Evolutionary conservation across 768 basidiomycete genomes (phyloP).

Genomic region (Suillus subaureus): DNA sequence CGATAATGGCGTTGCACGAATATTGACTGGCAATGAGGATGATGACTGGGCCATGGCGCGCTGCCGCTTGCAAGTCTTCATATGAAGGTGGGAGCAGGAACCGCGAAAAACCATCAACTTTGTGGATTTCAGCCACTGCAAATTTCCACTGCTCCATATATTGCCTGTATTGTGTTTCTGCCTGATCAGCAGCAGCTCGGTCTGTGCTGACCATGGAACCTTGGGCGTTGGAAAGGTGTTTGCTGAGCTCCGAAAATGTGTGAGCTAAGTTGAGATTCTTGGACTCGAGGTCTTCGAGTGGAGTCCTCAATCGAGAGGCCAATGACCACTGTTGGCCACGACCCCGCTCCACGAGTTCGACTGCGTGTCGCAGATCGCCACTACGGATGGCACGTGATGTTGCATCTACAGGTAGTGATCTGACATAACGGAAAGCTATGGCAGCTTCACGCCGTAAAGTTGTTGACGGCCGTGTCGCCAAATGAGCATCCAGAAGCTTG

Average conservation of each 20-base stretch:
- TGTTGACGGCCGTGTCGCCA: background rate
- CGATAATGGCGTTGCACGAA: background rate
- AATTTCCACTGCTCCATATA: background rate
- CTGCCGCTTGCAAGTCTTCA: background rate
- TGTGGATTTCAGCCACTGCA: background rate
- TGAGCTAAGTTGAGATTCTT: background rate
- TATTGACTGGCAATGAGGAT: background rate
- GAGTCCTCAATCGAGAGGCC: background rate
- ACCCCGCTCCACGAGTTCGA: background rate
- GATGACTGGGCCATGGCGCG: background rate
- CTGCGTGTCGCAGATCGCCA: background rate
- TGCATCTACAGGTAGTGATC: background rate
- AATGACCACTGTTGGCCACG: background rate
- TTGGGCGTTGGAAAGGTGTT: too few species aligned
- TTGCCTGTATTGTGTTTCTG: too few species aligned
- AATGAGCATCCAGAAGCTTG: background rate
- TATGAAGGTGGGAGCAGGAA: background rate
- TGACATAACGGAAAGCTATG: background rate
- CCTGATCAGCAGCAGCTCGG: too few species aligned
- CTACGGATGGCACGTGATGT: background rate
- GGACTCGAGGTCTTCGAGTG: background rate
- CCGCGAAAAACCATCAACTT: background rate
- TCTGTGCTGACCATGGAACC: too few species aligned
- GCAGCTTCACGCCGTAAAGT: background rate
- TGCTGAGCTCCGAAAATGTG: background rate